Base-by-base conservation (phyloP, 148 eudicot genomes). In the Camellia granthamiana region DNA sequence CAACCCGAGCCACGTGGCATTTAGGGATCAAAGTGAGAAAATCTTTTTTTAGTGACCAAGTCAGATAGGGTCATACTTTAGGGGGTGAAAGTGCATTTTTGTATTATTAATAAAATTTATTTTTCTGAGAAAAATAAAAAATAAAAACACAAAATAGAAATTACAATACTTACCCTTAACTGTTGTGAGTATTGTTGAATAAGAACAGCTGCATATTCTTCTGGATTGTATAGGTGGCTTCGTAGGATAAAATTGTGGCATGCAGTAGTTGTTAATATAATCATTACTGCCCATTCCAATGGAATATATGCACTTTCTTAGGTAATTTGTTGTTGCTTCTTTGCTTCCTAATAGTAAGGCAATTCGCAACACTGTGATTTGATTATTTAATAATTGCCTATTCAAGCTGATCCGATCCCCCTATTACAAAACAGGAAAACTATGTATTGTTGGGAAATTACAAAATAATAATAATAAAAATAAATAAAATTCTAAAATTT, bases 251-350 rank as follows among this genome's bases (percentile, higher is more conserved):
- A 38, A 21, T 42, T 78, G 3, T 0, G 92, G 92, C 79, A 84
- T 30, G 3, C 86, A 86, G 81, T 92, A 92, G 65, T 89, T 90
- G 84, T 83, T 87, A 10, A 89, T 71, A 80, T 87, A 92, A 80
- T 92, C 97, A 61, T 92, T 90, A 81, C 80, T 90, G 3, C 94
- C 97, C 51, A 89, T 84, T 54, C 79, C 87, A 23, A 90, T 77
- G 1, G 64, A 58, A 78, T 88, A 92, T 3, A 90, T 61, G 84
- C 97, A 91, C 77, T 82, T 80, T 41, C 16, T 59, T 6, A 93
- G 74, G 80, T 87, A 75, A 3, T 76, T 74, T 3, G 52, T 59
- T 1, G 88, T 79, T 19, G 68, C 6, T 3, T 51, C 67, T n/a
- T 77, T 49, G 10, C 52, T 77, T 49, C 87, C 83, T 14, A 78